Evolutionary conservation across 2,329 filamentous ascomycete species (phyloP).

Genomic region (Xylariales sp.): DNA sequence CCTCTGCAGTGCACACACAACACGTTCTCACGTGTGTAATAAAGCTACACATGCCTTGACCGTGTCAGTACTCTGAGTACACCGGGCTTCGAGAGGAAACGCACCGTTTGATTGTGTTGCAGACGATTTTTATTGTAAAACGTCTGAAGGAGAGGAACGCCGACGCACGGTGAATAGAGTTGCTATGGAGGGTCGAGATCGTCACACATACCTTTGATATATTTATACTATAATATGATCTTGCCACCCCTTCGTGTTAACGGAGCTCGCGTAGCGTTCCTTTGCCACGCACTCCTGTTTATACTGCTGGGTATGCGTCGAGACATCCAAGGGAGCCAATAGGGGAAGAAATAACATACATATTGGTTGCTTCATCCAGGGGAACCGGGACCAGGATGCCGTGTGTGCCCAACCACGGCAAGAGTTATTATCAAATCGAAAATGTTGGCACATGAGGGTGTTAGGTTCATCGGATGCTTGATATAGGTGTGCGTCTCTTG

Average conservation of each 20-base stretch:
- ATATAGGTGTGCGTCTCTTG: conserved; percentile 38
- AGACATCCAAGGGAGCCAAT: conserved; percentile 41
- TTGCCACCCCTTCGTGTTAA: conserved; percentile 7
- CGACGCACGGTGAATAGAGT: conserved; percentile 20
- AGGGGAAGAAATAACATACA: conserved; percentile 31
- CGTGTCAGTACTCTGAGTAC: conserved; percentile 22
- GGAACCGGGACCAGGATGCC: conserved; percentile 22
- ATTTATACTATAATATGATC: conserved; percentile 32
- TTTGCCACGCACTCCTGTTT: conserved; percentile 39
- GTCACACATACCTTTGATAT: conserved; percentile 31
- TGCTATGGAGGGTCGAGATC: conserved; percentile 14
- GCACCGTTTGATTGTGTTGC: conserved; percentile 33
- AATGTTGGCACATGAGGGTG: conserved; percentile 15
- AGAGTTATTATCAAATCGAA: conserved; percentile 17
- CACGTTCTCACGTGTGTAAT: conserved; percentile 54
- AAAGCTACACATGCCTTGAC: conserved; percentile 55
- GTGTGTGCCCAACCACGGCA: conserved; percentile 32
- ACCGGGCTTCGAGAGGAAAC: conserved; percentile 7
- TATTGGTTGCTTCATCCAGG: conserved; percentile 26
- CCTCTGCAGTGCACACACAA: conserved; percentile 51
- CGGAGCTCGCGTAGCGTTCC: conserved; percentile 31
- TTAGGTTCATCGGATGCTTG: conserved; percentile 27
- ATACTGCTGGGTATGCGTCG: conserved; percentile 33
- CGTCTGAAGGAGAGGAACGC: not conserved
- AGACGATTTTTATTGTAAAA: conserved; percentile 31